phyloP scores from a whole-genome alignment of 164 flowering plant species.

The Litsea cubeba region DNA sequence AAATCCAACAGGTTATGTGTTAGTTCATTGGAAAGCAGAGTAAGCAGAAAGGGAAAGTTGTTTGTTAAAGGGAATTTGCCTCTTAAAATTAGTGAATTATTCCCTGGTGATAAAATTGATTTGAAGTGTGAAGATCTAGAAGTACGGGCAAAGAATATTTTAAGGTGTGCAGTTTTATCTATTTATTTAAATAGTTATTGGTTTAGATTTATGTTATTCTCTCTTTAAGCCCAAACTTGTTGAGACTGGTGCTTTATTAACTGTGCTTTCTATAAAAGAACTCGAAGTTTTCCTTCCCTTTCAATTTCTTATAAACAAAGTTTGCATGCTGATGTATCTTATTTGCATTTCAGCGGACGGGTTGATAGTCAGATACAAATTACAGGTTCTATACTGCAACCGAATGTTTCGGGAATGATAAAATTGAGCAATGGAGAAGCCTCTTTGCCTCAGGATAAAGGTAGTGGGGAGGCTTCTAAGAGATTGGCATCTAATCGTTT shows the following conservation, averaged over 20 bases:
- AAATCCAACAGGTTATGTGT: constrained; percentile 81
- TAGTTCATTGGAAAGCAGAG: constrained; percentile 78
- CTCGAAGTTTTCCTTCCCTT: not conserved
- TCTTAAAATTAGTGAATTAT: constrained; percentile 65
- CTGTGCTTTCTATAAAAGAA: not conserved
- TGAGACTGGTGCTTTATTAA: not conserved
- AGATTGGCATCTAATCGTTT: constrained; percentile 53
- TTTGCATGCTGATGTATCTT: constrained; percentile 9
- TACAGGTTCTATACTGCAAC: constrained; percentile 92
- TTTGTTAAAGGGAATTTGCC: constrained; percentile 81
- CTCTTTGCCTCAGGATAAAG: constrained; percentile 95
- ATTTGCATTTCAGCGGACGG: constrained; percentile 67
- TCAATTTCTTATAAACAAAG: not conserved
- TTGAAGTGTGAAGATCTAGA: constrained; percentile 93
- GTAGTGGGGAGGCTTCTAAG: constrained; percentile 65
- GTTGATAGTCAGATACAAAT: constrained; percentile 90
- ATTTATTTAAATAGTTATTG: not conserved
- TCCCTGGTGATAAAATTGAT: constrained; percentile 76
- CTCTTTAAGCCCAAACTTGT: not conserved
- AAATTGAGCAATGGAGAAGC: constrained; percentile 97
- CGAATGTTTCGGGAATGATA: constrained; percentile 87
- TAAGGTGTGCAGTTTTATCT: constrained; percentile 45
- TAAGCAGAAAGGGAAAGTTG: constrained; percentile 87
- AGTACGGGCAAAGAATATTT: constrained; percentile 83
- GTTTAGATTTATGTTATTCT: not conserved